phyloP scores from a whole-genome alignment of 1,139 yeast genomes.

The Pichia norvegensis region DNA sequence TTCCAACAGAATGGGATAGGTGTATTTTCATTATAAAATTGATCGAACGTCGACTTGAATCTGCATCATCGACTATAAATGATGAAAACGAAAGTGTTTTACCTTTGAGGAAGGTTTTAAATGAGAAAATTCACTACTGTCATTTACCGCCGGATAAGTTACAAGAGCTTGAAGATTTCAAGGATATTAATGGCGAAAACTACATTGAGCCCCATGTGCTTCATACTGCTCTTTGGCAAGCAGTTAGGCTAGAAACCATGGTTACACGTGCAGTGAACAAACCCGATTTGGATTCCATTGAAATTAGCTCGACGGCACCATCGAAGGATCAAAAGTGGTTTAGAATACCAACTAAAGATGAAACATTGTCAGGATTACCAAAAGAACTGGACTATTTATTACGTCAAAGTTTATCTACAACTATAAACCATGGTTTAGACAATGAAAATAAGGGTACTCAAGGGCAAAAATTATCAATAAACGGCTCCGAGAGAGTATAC shows the following conservation, averaged over 20 bases:
- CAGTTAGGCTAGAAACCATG: constrained; percentile 33
- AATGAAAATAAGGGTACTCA: constrained; percentile 23
- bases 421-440: constrained; percentile 1
- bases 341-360: constrained; percentile 34
- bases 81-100: constrained; percentile 16
- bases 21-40: constrained; percentile 37
- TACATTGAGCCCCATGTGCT: constrained; percentile 33
- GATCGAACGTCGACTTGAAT: constrained; percentile 28
- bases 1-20: constrained; percentile 47
- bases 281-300: constrained; percentile 24
- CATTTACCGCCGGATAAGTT: constrained; percentile 41
- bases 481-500: constrained; percentile 17
- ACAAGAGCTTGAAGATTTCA: constrained; percentile 33
- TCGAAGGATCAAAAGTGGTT: constrained; percentile 28
- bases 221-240: constrained; percentile 42
- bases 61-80: constrained; percentile 7
- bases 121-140: constrained; percentile 37
- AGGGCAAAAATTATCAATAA: constrained; percentile 11
- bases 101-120: constrained; percentile 29
- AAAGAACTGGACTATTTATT: constrained; percentile 19
- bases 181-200: constrained; percentile 30
- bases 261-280: constrained; percentile 24
- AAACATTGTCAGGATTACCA: constrained; percentile 33
- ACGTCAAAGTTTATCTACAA: constrained; percentile 9
- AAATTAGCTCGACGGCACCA: constrained; percentile 21